Base-by-base conservation (phyloP, 805 yeast species). In the Sugiyamaella chiloensis region DNA sequence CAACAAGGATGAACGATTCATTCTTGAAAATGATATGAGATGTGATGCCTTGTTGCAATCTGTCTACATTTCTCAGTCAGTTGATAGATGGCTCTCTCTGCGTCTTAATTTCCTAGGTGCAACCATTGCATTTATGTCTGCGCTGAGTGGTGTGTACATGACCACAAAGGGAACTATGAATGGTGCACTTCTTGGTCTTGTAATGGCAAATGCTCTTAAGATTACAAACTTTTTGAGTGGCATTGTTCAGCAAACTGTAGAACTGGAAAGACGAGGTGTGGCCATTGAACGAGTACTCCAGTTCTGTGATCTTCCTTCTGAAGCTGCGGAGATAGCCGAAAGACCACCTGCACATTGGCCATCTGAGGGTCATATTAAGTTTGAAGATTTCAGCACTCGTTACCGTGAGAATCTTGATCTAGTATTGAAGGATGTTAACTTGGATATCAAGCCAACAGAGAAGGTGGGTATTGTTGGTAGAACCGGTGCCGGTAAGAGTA, bases 81-180 rank as follows among this genome's bases (percentile, higher is more conserved):
- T 93, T 4, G 86, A 86, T 62, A 80, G 96, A 71, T 89, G 96
- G 96, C 75, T 89, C 50, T 89, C 93, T n/a, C 89, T 85, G 32
- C 75, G 96, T 62, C 71, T 89, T 54, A 96, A 89, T 63, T 80
- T 82, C 48, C 71, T 88, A 60, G 95, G 96, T 3, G 24, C 42
- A 2, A 19, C 40, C 6, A 24, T 46, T 26, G 29, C 41, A 2
- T 31, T 49, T 14, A 21, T 82, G 95, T 2, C 56, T 85, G 39
- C 82, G 87, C 49, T 87, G 85, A 59, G 72, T 86, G 52, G 83
- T 12, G 46, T 50, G 76, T 85, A 24, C 24, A 46, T 46, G 49
- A 40, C 49, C 16, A 72, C 86, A 52, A 71, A 64, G 53, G 70
- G 74, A 16, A 87, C 88, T 9, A 73, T 88, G 24, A 78, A 85